phyloP scores from a whole-genome alignment of 345 rosid genomes.

The Linum trigynum region DNA sequence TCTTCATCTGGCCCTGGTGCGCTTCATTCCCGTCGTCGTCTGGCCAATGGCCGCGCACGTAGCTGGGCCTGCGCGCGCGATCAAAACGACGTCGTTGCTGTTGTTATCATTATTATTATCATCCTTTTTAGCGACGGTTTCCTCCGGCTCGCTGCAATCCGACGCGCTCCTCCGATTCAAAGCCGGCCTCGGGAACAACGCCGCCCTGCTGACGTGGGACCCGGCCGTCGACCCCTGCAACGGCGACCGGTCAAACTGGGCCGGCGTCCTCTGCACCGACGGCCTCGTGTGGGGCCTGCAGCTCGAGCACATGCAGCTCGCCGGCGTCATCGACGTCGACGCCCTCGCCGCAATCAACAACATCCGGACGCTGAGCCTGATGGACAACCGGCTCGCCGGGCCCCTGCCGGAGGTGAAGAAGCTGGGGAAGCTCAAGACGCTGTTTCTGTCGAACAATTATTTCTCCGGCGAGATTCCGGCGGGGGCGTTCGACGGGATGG shows the following conservation, averaged over 20 bases:
- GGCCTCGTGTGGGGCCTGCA: constrained; percentile 48
- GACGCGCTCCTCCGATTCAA: constrained; percentile 18
- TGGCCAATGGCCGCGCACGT: constrained; percentile 18
- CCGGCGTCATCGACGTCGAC: constrained; percentile 38
- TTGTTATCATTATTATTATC: background rate
- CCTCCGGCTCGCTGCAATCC: constrained; percentile 8
- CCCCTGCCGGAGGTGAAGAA: constrained; percentile 43
- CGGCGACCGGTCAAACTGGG: constrained; percentile 35
- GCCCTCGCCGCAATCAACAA: constrained; percentile 26
- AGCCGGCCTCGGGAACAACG: constrained; percentile 1
- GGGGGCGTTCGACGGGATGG: constrained; percentile 49
- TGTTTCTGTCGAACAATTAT: constrained; percentile 54
- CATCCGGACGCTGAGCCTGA: constrained; percentile 54
- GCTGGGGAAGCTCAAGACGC: constrained; percentile 35
- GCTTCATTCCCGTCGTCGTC: too few species aligned
- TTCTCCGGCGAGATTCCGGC: constrained; percentile 48
- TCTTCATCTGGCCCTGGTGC: too few species aligned
- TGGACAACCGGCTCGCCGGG: constrained; percentile 57
- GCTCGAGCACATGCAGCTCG: constrained; percentile 45
- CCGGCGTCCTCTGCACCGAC: constrained; percentile 44
- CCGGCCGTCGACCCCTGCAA: constrained; percentile 30
- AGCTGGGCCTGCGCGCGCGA: constrained; percentile 17
- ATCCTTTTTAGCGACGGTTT: background rate
- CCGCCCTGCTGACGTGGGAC: constrained; percentile 31
- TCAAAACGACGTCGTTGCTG: background rate